A percentile compares a stretch with the other conserved stretches of the same genome.
phyloP scores from a whole-genome alignment of 1,284 basidiomycete species.

The Anthracocystis panici-leucophaei region DNA sequence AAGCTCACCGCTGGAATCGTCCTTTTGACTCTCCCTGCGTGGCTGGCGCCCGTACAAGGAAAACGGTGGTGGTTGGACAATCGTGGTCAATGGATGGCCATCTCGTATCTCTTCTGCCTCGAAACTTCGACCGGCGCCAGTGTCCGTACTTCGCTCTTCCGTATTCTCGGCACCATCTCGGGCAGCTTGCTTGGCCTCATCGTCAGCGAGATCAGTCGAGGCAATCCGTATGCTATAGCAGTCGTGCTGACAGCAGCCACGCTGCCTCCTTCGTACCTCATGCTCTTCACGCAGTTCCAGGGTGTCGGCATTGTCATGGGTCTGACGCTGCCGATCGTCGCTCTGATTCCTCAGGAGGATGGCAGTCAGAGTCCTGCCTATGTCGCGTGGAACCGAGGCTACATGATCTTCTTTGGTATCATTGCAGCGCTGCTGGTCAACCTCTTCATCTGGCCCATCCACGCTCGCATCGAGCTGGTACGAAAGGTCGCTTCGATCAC shows the following conservation, averaged over 20 bases:
- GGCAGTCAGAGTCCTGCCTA: slow-evolving; percentile 40
- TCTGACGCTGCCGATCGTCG: slow-evolving; percentile 63
- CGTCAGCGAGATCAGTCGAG: slow-evolving; percentile 70
- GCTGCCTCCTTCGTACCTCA: slow-evolving; percentile 70
- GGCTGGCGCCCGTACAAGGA: slow-evolving; percentile 60
- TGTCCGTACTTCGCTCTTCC: slow-evolving; percentile 70
- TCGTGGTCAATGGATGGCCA: slow-evolving; percentile 71
- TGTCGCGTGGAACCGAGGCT: slow-evolving; percentile 57
- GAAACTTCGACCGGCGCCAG: slow-evolving; percentile 72
- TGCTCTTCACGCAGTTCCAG: slow-evolving; percentile 66
- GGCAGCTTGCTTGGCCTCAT: slow-evolving; percentile 71
- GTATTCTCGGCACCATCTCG: slow-evolving; percentile 71
- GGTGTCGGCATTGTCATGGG: slow-evolving; percentile 71
- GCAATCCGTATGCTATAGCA: slow-evolving; percentile 71
- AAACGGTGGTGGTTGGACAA: slow-evolving; percentile 70
- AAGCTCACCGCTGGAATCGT: slow-evolving; percentile 71
- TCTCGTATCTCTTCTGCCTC: slow-evolving; percentile 71
- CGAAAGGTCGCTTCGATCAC: slow-evolving; percentile 46
- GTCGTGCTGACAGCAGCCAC: slow-evolving; percentile 69
- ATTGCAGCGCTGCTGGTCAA: slow-evolving; percentile 63
- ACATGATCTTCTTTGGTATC: slow-evolving; percentile 65
- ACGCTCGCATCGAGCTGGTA: slow-evolving; percentile 60
- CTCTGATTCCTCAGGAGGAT: slow-evolving; percentile 71
- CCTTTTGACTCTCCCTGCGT: slow-evolving; percentile 71
- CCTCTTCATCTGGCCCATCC: slow-evolving; percentile 62